Percentiles rank a stretch among this genome's conserved stretches.
Conservation (phyloP, 2,329 filamentous ascomycete genomes). For the Fusarium luffae region DNA sequence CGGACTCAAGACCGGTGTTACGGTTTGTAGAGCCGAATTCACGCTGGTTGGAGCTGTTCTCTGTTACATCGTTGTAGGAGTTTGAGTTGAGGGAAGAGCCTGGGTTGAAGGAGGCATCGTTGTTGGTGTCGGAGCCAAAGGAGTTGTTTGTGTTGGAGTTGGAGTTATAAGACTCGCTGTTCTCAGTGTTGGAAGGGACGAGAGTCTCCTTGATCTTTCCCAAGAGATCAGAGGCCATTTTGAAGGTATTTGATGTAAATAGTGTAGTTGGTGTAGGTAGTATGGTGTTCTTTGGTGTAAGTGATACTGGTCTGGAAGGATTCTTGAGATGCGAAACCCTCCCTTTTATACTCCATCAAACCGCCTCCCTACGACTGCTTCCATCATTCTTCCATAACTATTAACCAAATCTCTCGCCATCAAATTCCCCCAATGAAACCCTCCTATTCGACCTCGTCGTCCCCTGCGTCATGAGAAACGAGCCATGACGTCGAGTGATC, state of each 20-base stretch:
- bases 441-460: background rate
- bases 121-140: background rate
- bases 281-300: no score
- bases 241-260: background rate
- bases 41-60: constrained; percentile 10
- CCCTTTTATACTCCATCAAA: constrained; percentile 7
- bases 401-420: background rate
- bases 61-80: background rate
- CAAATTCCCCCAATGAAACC: background rate
- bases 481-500: constrained; percentile 35
- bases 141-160: background rate
- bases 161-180: constrained; percentile 1
- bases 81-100: background rate
- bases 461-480: constrained; percentile 31
- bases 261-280: background rate
- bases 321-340: background rate
- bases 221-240: constrained; percentile 35
- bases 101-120: background rate
- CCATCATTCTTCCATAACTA: constrained; percentile 17
- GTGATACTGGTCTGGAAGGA: no score
- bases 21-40: background rate
- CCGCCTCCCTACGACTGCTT: background rate
- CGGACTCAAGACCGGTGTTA: background rate
- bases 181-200: constrained; percentile 8
- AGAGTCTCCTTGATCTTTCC: constrained; percentile 40